A percentile compares a stretch with the other conserved stretches of the same genome.
These are phyloP conservation scores for Serendipita sp. DNA, from an alignment of 768 basidiomycete genomes.

Conservation along the genomic window DNA sequence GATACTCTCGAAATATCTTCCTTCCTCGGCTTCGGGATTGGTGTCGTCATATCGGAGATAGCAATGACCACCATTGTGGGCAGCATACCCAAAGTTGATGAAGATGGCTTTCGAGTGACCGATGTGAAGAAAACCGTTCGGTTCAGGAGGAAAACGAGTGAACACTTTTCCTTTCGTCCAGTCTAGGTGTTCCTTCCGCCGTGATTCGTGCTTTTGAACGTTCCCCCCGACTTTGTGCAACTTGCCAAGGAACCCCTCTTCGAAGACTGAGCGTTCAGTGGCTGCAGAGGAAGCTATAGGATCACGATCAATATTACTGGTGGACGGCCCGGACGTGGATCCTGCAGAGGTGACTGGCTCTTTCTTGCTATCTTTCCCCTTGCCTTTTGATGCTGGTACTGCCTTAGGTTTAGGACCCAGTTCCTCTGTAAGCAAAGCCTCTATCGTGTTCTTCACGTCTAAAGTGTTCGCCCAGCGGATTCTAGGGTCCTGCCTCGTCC, in stretches of 20 bases:
- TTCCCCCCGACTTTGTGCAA: slow-evolving; percentile 92
- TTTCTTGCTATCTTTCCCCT: slow-evolving; percentile 25
- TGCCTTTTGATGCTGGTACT: slow-evolving; percentile 30
- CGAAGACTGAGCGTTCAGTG: slow-evolving; percentile 44
- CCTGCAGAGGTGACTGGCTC: slow-evolving; percentile 19
- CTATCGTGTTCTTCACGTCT: slow-evolving; percentile 69
- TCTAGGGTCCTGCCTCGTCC: slow-evolving; percentile 41
- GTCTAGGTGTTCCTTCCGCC: slow-evolving; percentile 68
- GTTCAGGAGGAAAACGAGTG: slow-evolving; percentile 97
- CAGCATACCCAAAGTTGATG: slow-evolving; percentile 96
- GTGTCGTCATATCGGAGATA: slow-evolving; percentile 97
- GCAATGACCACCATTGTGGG: slow-evolving; percentile 78
- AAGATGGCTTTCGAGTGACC: slow-evolving; percentile 99
- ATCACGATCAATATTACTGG: slow-evolving; percentile 25
- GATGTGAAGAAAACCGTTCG: slow-evolving; percentile 89
- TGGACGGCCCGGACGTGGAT: slow-evolving; percentile 20
- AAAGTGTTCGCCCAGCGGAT: slow-evolving; percentile 74
- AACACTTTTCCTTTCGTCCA: slow-evolving; percentile 70
- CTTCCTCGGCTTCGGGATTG: slow-evolving; percentile 97
- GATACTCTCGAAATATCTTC: slow-evolving; percentile 88
- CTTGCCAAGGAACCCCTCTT: slow-evolving; percentile 83
- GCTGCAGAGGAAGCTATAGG: slow-evolving; percentile 11
- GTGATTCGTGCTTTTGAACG: slow-evolving; percentile 60
- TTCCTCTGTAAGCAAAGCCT: slow-evolving; percentile 43
- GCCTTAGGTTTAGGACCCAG: slow-evolving; percentile 57